phyloP scores from a whole-genome alignment of 2,329 filamentous ascomycete species.

The Chaetomiaceae sp. region DNA sequence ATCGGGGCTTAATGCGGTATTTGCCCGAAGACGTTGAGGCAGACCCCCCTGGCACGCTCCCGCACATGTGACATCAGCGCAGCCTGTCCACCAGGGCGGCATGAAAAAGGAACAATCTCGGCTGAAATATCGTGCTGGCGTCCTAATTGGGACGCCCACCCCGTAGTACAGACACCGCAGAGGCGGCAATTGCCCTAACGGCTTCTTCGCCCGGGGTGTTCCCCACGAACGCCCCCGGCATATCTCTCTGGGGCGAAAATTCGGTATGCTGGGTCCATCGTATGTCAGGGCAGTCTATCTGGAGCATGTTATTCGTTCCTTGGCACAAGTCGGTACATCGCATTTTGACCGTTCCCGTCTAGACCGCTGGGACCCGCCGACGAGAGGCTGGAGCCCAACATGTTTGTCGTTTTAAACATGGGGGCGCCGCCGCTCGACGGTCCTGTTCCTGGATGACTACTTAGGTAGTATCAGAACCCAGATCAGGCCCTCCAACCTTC shows the following conservation, averaged over 20 bases:
- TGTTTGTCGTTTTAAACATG: constrained; percentile 14
- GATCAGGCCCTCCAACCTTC: constrained; percentile 11
- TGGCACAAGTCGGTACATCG: constrained; percentile 24
- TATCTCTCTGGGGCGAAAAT: constrained; percentile 1
- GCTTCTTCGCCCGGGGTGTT: background rate
- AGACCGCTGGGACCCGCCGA: constrained; percentile 10
- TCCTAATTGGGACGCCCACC: constrained; percentile 24
- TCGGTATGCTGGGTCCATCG: background rate
- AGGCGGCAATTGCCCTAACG: constrained; percentile 13
- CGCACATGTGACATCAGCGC: constrained; percentile 20
- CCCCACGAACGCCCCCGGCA: constrained; percentile 14
- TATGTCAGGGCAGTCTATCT: constrained; percentile 5
- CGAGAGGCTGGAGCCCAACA: background rate
- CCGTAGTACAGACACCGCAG: constrained; percentile 7
- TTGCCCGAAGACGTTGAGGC: constrained; percentile 10
- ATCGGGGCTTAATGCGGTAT: constrained; percentile 24
- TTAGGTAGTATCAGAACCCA: constrained; percentile 18
- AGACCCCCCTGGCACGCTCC: constrained; percentile 5
- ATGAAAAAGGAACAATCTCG: constrained; percentile 26
- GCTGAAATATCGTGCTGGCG: constrained; percentile 21
- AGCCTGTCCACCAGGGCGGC: constrained; percentile 15
- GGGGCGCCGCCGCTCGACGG: background rate
- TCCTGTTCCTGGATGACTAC: constrained; percentile 16
- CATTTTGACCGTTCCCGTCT: constrained; percentile 1
- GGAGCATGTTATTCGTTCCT: constrained; percentile 18